These are phyloP conservation scores for Trichophyton verrucosum DNA, from an alignment of 2,329 filamentous ascomycete genomes.

Conservation along the genomic window DNA sequence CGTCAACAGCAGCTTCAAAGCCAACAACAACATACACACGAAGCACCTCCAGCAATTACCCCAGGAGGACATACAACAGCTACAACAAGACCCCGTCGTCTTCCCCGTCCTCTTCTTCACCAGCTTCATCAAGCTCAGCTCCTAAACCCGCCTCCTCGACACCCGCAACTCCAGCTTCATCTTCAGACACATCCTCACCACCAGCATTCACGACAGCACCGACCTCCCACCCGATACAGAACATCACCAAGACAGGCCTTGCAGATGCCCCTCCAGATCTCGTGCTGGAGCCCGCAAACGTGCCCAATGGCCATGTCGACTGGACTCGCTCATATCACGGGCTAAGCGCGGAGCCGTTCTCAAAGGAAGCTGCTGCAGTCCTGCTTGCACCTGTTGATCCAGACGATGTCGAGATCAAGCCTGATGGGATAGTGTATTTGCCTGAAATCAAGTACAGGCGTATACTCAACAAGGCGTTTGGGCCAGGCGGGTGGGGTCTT, in stretches of 20 bases:
- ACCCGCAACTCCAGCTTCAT: too few relatives aligned
- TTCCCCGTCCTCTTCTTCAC: neutral
- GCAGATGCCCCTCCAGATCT: conserved; percentile 25
- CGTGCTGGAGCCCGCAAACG: conserved; percentile 9
- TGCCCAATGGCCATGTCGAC: conserved; percentile 45
- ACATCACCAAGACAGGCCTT: conserved; percentile 30
- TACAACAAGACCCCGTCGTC: neutral
- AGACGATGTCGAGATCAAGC: conserved; percentile 89
- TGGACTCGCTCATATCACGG: conserved; percentile 79
- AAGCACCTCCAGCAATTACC: neutral
- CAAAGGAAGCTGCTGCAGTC: conserved; percentile 53
- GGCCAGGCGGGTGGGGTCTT: conserved; percentile 89
- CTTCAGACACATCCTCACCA: neutral
- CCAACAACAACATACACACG: neutral
- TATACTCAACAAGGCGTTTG: conserved; percentile 81
- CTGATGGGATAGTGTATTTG: conserved; percentile 89
- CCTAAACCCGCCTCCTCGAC: neutral
- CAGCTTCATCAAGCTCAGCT: neutral
- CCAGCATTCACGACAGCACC: neutral
- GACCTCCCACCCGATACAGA: conserved; percentile 17
- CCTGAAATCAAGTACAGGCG: conserved; percentile 96
- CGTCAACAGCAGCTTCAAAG: conserved; percentile 5
- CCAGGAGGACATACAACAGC: neutral
- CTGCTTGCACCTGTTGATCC: conserved; percentile 55
- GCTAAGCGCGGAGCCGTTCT: conserved; percentile 58